phyloP scores from a whole-genome alignment of 1,139 yeast species.

The Candida mesenterica region DNA sequence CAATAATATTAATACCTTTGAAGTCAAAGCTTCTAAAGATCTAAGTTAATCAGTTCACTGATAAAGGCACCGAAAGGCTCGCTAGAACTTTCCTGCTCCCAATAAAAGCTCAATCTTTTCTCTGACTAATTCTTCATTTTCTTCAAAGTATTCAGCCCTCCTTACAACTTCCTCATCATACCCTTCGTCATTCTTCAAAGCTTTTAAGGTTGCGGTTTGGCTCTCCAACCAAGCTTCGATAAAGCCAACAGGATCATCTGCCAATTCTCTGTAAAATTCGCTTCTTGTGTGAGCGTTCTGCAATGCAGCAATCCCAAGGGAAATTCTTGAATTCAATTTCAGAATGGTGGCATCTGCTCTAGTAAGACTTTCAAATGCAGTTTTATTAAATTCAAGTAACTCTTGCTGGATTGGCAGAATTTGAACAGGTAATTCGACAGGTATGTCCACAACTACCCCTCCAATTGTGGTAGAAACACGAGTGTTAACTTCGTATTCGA shows the following conservation, averaged over 20 bases:
- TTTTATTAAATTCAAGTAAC: slow-evolving; percentile 38
- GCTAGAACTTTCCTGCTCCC: slow-evolving; percentile 27
- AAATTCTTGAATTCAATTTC: slow-evolving; percentile 58
- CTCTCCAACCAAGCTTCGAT: slow-evolving; percentile 70
- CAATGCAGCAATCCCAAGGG: slow-evolving; percentile 62
- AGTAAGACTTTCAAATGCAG: slow-evolving; percentile 38
- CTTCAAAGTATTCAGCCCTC: slow-evolving; percentile 75
- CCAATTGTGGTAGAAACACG: slow-evolving; percentile 79
- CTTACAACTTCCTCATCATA: slow-evolving; percentile 89
- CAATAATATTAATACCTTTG: too few species aligned
- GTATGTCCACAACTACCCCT: slow-evolving; percentile 74
- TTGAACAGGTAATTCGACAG: slow-evolving; percentile 55
- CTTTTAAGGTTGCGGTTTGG: slow-evolving; percentile 72
- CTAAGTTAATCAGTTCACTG: too few species aligned
- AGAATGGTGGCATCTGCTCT: slow-evolving; percentile 51
- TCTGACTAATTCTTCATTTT: slow-evolving; percentile 60
- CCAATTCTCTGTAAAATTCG: slow-evolving; percentile 66
- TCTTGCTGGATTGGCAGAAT: slow-evolving; percentile 40
- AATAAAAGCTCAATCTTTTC: slow-evolving; percentile 76
- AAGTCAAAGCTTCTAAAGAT: too few species aligned
- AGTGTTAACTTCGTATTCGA: slow-evolving; percentile 75
- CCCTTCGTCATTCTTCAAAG: slow-evolving; percentile 82
- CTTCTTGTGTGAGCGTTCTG: slow-evolving; percentile 53
- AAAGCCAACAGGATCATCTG: slow-evolving; percentile 75
- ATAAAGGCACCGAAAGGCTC: not conserved